These are phyloP conservation scores for Saccharomyces hybrid DNA, from an alignment of 1,139 yeast species.

Conservation along the genomic window DNA sequence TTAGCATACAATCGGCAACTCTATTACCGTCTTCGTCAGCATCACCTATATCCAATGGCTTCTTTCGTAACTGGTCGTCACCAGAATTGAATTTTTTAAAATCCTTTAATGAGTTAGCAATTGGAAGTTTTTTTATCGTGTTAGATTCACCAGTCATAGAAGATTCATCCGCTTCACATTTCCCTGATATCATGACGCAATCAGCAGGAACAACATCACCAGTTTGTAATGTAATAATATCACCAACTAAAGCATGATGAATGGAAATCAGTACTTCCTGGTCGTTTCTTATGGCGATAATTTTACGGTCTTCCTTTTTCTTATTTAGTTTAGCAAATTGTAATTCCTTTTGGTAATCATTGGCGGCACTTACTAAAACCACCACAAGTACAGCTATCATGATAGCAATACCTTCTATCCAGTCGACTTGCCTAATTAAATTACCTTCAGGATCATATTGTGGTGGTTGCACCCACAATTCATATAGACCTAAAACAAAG, in stretches of 20 bases:
- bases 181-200: slow-evolving; percentile 64
- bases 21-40: slow-evolving; percentile 17
- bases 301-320: slow-evolving; percentile 76
- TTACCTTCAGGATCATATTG: slow-evolving; percentile 72
- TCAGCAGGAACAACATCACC: slow-evolving; percentile 95
- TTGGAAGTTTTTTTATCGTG: slow-evolving; percentile 62
- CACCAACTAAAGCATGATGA: slow-evolving; percentile 79
- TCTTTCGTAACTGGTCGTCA: slow-evolving; percentile 15
- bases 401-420: slow-evolving; percentile 99
- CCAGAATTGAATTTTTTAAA: slow-evolving; percentile 28
- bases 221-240: slow-evolving; percentile 71
- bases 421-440: slow-evolving; percentile 71
- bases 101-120: slow-evolving; percentile 39
- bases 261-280: slow-evolving; percentile 62
- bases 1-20: slow-evolving; percentile 46
- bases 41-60: slow-evolving; percentile 43
- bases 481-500: slow-evolving; percentile 83
- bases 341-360: slow-evolving; percentile 95
- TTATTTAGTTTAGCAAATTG: slow-evolving; percentile 85
- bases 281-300: slow-evolving; percentile 71
- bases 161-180: slow-evolving; percentile 83
- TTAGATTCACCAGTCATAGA: slow-evolving; percentile 91
- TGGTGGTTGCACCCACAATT: slow-evolving; percentile 79
- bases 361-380: slow-evolving; percentile 85
- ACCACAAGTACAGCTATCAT: slow-evolving; percentile 86